A percentile compares a stretch with the other conserved stretches of the same genome.
These are phyloP conservation scores for Protomyces pachydermus DNA, from an alignment of 1,139 yeast genomes.

Conservation along the genomic window DNA sequence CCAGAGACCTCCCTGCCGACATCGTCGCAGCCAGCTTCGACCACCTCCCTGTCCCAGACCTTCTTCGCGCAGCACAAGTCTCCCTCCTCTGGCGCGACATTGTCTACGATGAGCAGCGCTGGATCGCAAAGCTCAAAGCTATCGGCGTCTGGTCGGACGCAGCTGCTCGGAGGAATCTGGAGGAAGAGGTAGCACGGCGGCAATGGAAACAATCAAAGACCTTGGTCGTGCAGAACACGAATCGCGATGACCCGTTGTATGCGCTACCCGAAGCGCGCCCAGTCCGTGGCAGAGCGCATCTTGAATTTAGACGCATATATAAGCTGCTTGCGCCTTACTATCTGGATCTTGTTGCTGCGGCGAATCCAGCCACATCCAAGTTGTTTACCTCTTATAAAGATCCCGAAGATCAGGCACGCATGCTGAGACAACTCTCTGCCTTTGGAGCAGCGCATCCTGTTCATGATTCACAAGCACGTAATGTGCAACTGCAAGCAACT, in stretches of 20 bases:
- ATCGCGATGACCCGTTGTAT: background rate
- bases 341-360: constrained; percentile 47
- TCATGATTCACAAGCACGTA: constrained; percentile 40
- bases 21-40: constrained; percentile 25
- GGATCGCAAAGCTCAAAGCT: constrained; percentile 50
- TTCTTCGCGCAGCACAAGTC: constrained; percentile 37
- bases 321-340: constrained; percentile 47
- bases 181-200: constrained; percentile 30
- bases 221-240: constrained; percentile 31
- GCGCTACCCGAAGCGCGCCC: constrained; percentile 34
- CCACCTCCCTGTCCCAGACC: constrained; percentile 36
- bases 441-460: constrained; percentile 44
- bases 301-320: constrained; percentile 46
- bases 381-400: constrained; percentile 47
- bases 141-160: constrained; percentile 49
- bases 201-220: constrained; percentile 25
- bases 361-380: constrained; percentile 45
- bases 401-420: constrained; percentile 35
- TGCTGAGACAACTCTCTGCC: constrained; percentile 33
- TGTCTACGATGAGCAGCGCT: constrained; percentile 42
- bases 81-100: constrained; percentile 41
- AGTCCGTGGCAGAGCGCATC: constrained; percentile 46
- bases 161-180: constrained; percentile 30
- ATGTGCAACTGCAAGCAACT: constrained; percentile 52
- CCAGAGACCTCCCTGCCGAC: constrained; percentile 24